Base-by-base conservation (phyloP, 2,329 filamentous ascomycete genomes). In the Orbilia javanica region DNA sequence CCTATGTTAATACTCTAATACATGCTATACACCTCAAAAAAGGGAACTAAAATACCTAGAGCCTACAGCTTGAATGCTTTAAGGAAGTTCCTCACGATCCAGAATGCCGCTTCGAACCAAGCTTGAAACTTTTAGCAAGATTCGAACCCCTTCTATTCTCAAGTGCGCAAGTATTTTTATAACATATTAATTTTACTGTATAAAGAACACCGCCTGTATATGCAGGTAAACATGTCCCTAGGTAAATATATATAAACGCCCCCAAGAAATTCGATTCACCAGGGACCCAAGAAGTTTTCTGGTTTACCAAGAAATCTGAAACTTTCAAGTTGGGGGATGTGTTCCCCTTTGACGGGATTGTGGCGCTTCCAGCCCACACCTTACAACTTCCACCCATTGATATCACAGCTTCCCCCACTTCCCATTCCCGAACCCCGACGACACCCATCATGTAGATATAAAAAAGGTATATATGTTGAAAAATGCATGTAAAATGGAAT, bases 391-490 rank as follows among this genome's bases (percentile, higher is more conserved):
- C 31, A 57, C 13, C 29, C 34, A 42, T 25, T 39, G 18, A 25
- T 42, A 34, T 39, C 18, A 27, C 36, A 5, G 34, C 8, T 25
- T n/a, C 20, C 18, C 55, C 55, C 55, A 60, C 55, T 13, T 60
- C 34, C 55, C 55, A 60, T 60, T 34, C 34, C 55, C 55, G 55
- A 60, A 42, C 18, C 18, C 55, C 55, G 55, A 60, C 25, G 22
- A 7, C 34, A 31, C 34, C 10, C n/a, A n/a, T n/a, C n/a, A n/a
- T n/a, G n/a, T n/a, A n/a, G 3, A 15, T 60, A 42, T 55, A 55
- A 18, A 25, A 10, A 11, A 18, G 13, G 3, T 53, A 53, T n/a
- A n/a, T n/a, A 53, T 5, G 13, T 31, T 13, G n/a, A 36, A 7
- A 15, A 22, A 36, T n/a, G n/a, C n/a, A n/a, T n/a, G n/a, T 29